phyloP scores from a whole-genome alignment of 352 stramenopile species.

The Phytophthora pini region DNA sequence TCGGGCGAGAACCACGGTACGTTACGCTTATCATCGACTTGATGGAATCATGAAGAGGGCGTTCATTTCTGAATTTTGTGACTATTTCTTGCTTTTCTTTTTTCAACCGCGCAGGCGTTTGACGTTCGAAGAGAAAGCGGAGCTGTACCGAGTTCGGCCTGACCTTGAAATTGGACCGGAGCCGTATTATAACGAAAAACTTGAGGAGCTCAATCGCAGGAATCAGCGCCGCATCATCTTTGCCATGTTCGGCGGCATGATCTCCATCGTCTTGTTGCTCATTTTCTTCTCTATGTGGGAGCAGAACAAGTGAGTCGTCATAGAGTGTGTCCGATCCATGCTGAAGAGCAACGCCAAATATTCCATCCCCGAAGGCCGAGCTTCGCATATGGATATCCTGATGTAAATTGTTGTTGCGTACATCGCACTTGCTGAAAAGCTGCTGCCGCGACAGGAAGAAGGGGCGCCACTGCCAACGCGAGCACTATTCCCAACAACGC shows the following conservation, averaged over 20 bases:
- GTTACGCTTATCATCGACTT: not conserved
- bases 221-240: slow-evolving; percentile 78
- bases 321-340: slow-evolving; percentile 19
- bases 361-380: not conserved
- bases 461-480: not conserved
- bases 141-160: slow-evolving; percentile 82
- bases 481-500: slow-evolving; percentile 1
- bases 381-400: slow-evolving; percentile 20
- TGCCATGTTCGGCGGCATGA: slow-evolving; percentile 74
- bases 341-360: not conserved
- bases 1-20: slow-evolving; percentile 56
- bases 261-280: slow-evolving; percentile 72
- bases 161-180: slow-evolving; percentile 78
- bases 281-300: slow-evolving; percentile 73
- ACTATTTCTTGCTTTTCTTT: slow-evolving; percentile 17
- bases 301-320: slow-evolving; percentile 34
- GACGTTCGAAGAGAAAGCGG: slow-evolving; percentile 82
- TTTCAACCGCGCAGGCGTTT: slow-evolving; percentile 48
- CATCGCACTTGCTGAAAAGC: slow-evolving; percentile 18
- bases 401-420: slow-evolving; percentile 34
- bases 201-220: slow-evolving; percentile 56
- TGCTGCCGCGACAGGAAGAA: slow-evolving; percentile 10
- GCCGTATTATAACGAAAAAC: slow-evolving; percentile 67
- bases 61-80: slow-evolving; percentile 7
- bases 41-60: not conserved